Percentiles rank a stretch among this genome's conserved stretches.
Conservation (phyloP, 2,329 filamentous ascomycete species). For the Pyrenophora seminiperda region DNA sequence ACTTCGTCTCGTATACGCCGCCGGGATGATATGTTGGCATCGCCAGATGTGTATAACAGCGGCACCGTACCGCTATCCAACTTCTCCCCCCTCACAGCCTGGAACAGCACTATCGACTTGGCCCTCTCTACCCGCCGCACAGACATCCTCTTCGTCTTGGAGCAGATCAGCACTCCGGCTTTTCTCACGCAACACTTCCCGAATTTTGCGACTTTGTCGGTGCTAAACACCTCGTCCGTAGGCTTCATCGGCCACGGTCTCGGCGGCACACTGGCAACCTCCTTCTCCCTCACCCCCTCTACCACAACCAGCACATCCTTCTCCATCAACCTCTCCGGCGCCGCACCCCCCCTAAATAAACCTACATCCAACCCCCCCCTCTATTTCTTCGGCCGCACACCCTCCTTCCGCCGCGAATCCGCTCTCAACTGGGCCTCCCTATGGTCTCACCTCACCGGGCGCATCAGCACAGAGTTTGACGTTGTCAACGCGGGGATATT, state of each 20-base stretch:
- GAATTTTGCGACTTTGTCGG: slow-evolving; percentile 10
- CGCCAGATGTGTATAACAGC: slow-evolving; percentile 33
- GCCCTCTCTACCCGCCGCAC: slow-evolving; percentile 22
- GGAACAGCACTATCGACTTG: slow-evolving; percentile 20
- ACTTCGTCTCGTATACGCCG: too few species aligned
- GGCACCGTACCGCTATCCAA: slow-evolving; percentile 23
- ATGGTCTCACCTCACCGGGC: slow-evolving; percentile 25
- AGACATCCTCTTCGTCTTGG: slow-evolving; percentile 29
- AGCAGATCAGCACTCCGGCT: slow-evolving; percentile 7
- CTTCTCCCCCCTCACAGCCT: slow-evolving; percentile 19
- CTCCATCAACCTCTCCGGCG: slow-evolving; percentile 35
- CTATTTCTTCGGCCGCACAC: slow-evolving; percentile 47
- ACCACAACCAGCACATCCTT: slow-evolving; percentile 12
- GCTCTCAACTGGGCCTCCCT: slow-evolving; percentile 86
- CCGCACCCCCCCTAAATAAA: slow-evolving; percentile 15
- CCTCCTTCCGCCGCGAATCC: slow-evolving; percentile 91
- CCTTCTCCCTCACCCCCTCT: slow-evolving; percentile 8
- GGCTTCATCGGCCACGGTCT: slow-evolving; percentile 36
- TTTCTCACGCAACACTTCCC: slow-evolving; percentile 18
- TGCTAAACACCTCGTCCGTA: slow-evolving; percentile 14
- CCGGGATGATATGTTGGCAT: too few species aligned
- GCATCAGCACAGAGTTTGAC: slow-evolving; percentile 27
- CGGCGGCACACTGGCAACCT: slow-evolving; percentile 35
- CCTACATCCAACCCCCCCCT: slow-evolving; percentile 12
- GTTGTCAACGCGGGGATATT: slow-evolving; percentile 25